A percentile compares a stretch with the other conserved stretches of the same genome.
These are phyloP conservation scores for Polyporus arcularius DNA, from an alignment of 768 basidiomycete species.

Conservation along the genomic window DNA sequence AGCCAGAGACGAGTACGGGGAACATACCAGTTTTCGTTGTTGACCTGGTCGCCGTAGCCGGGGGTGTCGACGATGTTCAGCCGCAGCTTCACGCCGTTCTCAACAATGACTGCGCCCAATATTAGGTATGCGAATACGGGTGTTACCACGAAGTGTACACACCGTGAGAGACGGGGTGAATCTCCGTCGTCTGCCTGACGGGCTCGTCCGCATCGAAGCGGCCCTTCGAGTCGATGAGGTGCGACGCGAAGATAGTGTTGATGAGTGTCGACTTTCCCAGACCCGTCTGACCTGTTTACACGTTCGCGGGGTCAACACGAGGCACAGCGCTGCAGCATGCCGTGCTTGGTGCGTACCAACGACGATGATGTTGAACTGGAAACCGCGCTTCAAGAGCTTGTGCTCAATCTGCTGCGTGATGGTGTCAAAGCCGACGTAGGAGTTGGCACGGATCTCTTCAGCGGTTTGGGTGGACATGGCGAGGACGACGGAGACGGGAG, in stretches of 20 bases:
- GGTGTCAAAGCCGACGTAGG: constrained; percentile 97
- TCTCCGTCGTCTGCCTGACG: constrained; percentile 94
- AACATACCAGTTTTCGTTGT: constrained; percentile 95
- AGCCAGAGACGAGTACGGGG: background rate
- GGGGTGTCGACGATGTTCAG: constrained; percentile 99
- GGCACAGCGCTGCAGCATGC: background rate
- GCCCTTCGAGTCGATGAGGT: constrained; percentile 97
- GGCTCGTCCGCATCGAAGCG: constrained; percentile 85
- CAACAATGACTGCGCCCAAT: constrained; percentile 73
- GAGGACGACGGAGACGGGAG: background rate
- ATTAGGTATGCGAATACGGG: background rate
- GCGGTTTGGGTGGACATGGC: constrained; percentile 41
- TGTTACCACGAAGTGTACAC: background rate
- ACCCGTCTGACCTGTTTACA: constrained; percentile 83
- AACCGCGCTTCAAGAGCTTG: constrained; percentile 98
- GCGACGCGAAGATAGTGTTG: constrained; percentile 98
- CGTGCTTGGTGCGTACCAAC: constrained; percentile 62
- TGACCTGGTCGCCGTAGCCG: constrained; percentile 97
- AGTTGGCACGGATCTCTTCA: constrained; percentile 86
- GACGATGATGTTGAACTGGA: constrained; percentile 99
- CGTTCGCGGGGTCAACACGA: constrained; percentile 1
- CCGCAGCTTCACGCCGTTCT: constrained; percentile 92
- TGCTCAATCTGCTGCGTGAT: constrained; percentile 98
- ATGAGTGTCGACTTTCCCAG: constrained; percentile 98
- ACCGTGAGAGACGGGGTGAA: constrained; percentile 95